Conservation (phyloP, 768 basidiomycete genomes). For the Cytidiella melzeri region DNA sequence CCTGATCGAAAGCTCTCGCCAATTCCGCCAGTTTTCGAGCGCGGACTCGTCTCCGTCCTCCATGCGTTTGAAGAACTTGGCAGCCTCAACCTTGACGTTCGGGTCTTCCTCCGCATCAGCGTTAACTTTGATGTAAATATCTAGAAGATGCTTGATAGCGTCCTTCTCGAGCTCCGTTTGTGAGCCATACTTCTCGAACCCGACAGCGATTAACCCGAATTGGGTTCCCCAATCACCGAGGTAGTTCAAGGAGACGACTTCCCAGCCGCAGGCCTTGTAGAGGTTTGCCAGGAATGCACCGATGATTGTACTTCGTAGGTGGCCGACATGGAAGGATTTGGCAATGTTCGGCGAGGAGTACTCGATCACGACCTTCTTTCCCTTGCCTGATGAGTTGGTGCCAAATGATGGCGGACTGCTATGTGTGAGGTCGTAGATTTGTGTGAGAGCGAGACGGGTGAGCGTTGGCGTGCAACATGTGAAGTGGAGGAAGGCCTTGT, state of each 20-base stretch:
- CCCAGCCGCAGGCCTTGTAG: conserved; percentile 91
- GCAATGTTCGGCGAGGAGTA: conserved; percentile 98
- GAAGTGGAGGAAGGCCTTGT: conserved; percentile 83
- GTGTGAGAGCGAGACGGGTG: conserved; percentile 58
- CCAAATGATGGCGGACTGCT: conserved; percentile 70
- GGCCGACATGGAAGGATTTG: conserved; percentile 97
- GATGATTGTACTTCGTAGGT: conserved; percentile 96
- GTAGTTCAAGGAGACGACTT: conserved; percentile 89
- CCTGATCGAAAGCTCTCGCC: conserved; percentile 86
- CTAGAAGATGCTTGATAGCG: conserved; percentile 90
- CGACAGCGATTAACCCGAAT: conserved; percentile 86
- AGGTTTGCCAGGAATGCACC: conserved; percentile 91
- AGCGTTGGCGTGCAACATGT: conserved; percentile 60
- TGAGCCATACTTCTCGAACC: conserved; percentile 89
- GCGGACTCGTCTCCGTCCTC: conserved; percentile 86
- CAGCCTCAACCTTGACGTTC: conserved; percentile 68
- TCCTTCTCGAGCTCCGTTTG: conserved; percentile 78
- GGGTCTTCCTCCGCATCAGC: conserved; percentile 73
- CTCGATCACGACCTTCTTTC: conserved; percentile 83
- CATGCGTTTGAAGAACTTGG: conserved; percentile 90
- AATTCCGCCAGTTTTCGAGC: conserved; percentile 83
- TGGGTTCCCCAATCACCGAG: conserved; percentile 96
- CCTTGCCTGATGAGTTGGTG: conserved; percentile 66
- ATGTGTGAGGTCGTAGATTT: conserved; percentile 70
- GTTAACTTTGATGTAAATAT: conserved; percentile 94